These are phyloP conservation scores for Marasmius oreades DNA, from an alignment of 1,284 basidiomycete species.

Conservation along the genomic window DNA sequence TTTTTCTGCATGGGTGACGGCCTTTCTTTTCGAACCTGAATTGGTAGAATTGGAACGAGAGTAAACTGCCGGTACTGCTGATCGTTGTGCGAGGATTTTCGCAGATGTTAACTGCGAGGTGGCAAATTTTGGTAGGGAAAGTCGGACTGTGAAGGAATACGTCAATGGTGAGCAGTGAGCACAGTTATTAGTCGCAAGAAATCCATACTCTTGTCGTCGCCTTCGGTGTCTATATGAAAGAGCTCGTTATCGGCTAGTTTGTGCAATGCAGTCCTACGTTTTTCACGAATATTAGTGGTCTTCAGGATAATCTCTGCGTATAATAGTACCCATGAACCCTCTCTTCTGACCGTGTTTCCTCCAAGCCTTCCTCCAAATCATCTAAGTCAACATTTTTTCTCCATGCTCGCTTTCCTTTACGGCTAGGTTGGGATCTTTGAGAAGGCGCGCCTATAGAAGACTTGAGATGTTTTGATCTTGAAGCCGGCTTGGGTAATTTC, in stretches of 20 bases:
- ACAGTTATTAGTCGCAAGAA: not conserved
- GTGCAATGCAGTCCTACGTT: slow-evolving; percentile 37
- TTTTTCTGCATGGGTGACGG: slow-evolving; percentile 61
- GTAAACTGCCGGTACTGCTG: slow-evolving; percentile 79
- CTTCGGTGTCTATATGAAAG: slow-evolving; percentile 76
- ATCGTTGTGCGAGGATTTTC: slow-evolving; percentile 81
- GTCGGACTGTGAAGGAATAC: slow-evolving; percentile 48
- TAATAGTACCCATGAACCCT: slow-evolving; percentile 67
- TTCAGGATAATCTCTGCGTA: not conserved
- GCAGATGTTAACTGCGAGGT: slow-evolving; percentile 63
- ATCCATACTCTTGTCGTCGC: slow-evolving; percentile 69
- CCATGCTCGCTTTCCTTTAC: slow-evolving; percentile 92
- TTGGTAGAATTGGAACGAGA: slow-evolving; percentile 40
- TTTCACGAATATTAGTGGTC: slow-evolving; percentile 35
- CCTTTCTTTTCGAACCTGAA: slow-evolving; percentile 32
- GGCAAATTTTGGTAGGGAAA: slow-evolving; percentile 52
- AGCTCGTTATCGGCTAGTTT: slow-evolving; percentile 68
- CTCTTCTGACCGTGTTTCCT: slow-evolving; percentile 75
- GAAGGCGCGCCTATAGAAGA: slow-evolving; percentile 60
- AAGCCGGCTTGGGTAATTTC: not conserved
- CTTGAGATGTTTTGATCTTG: slow-evolving; percentile 8
- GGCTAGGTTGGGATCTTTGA: slow-evolving; percentile 67
- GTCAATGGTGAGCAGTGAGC: too few relatives aligned
- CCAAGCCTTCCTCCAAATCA: slow-evolving; percentile 71
- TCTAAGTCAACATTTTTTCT: slow-evolving; percentile 86